These are phyloP conservation scores for Pleurotus pulmonarius DNA, from an alignment of 768 basidiomycete genomes.

Conservation along the genomic window DNA sequence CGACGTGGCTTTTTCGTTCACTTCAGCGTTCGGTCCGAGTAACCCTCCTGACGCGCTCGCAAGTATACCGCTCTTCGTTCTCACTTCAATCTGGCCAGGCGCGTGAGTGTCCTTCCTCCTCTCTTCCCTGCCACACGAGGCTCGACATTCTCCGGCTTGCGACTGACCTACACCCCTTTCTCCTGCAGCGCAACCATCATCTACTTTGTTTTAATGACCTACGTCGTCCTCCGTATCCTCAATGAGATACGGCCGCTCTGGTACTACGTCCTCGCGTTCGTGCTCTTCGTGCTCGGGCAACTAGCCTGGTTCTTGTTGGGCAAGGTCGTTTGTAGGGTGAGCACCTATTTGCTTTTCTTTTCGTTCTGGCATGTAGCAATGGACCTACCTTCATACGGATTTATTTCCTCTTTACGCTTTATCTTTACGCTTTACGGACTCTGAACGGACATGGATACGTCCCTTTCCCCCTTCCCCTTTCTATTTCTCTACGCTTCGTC, in stretches of 20 bases:
- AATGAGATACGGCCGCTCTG: slow-evolving; percentile 78
- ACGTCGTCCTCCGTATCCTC: slow-evolving; percentile 73
- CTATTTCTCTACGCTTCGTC: too few relatives aligned
- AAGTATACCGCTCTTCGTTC: slow-evolving; percentile 75
- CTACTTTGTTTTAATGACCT: slow-evolving; percentile 75
- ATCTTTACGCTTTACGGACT: too few relatives aligned
- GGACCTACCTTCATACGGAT: too few relatives aligned
- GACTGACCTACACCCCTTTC: too few relatives aligned
- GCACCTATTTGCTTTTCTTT: slow-evolving; percentile 9
- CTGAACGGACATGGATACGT: too few relatives aligned
- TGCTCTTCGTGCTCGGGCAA: slow-evolving; percentile 78
- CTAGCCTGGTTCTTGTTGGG: slow-evolving; percentile 80
- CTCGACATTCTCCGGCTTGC: not conserved
- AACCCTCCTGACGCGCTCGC: slow-evolving; percentile 51
- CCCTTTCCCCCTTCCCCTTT: too few relatives aligned
- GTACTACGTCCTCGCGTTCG: slow-evolving; percentile 70
- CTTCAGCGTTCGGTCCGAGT: slow-evolving; percentile 55
- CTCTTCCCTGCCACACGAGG: not conserved
- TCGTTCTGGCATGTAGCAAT: too few relatives aligned
- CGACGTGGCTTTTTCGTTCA: slow-evolving; percentile 73
- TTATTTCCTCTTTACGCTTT: too few relatives aligned
- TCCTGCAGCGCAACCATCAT: slow-evolving; percentile 52
- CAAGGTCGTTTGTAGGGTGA: slow-evolving; percentile 67
- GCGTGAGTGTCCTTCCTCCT: slow-evolving; percentile 41
- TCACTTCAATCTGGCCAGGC: slow-evolving; percentile 79